Evolutionary conservation across 1,284 basidiomycete genomes (phyloP).

Genomic region (Crucibulum parvulum): DNA sequence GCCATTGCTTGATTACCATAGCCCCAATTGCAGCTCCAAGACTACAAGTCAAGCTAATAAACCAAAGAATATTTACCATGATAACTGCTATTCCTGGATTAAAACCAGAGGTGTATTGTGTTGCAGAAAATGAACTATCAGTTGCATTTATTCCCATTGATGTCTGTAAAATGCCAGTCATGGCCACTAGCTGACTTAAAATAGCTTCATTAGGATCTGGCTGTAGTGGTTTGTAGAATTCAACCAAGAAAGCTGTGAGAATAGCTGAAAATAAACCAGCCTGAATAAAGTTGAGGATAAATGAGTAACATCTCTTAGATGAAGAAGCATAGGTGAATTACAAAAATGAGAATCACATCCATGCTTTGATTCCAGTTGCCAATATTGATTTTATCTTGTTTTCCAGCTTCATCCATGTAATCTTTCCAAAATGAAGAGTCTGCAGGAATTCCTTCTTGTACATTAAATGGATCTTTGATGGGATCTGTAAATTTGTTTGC

Average conservation of each 20-base stretch:
- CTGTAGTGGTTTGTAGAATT: slow-evolving; percentile 7
- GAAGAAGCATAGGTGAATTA: not conserved
- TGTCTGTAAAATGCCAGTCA: not conserved
- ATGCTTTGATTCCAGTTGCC: slow-evolving; percentile 13
- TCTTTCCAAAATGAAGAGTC: slow-evolving; percentile 10
- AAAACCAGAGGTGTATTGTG: not conserved
- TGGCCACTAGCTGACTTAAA: not conserved
- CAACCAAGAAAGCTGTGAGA: not conserved
- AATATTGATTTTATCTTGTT: slow-evolving; percentile 6
- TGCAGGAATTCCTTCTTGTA: slow-evolving; percentile 7
- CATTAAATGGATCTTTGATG: slow-evolving; percentile 9
- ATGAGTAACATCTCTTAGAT: not conserved
- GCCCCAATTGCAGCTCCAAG: slow-evolving; percentile 4
- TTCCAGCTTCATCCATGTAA: slow-evolving; percentile 13
- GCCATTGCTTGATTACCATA: slow-evolving; percentile 7
- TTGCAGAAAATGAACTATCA: not conserved
- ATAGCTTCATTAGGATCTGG: slow-evolving; percentile 4
- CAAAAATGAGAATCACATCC: slow-evolving; percentile 14
- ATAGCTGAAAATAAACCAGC: not conserved
- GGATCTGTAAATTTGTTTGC: slow-evolving; percentile 1
- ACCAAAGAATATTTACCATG: slow-evolving; percentile 4
- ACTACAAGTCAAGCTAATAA: slow-evolving; percentile 1
- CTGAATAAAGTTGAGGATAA: slow-evolving; percentile 3
- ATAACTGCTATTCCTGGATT: not conserved
- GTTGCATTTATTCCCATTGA: not conserved